Percentiles rank a stretch among this genome's conserved stretches.
phyloP scores from a whole-genome alignment of 2,329 filamentous ascomycete genomes.

The Trichoderma simmonsii region DNA sequence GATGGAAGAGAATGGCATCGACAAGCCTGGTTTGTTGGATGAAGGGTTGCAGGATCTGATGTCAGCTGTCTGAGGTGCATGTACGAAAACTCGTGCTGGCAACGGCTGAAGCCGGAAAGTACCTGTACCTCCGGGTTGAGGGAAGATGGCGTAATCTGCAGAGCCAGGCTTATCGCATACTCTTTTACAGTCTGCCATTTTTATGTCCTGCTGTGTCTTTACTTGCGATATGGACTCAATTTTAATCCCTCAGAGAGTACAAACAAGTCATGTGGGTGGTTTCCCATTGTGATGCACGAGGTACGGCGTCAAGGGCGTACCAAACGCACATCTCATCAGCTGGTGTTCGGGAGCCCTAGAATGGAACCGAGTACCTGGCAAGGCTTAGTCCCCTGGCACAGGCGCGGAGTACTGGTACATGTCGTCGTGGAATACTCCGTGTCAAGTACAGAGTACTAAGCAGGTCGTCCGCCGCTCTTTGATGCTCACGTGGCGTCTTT shows the following conservation, averaged over 20 bases:
- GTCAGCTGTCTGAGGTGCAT: conserved; percentile 14
- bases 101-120: background rate
- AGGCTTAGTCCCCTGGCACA: background rate
- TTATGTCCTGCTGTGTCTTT: background rate
- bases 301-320: background rate
- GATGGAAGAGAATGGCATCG: background rate
- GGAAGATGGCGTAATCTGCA: background rate
- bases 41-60: conserved; percentile 1
- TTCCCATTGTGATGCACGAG: background rate
- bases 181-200: background rate
- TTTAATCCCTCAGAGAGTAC: background rate
- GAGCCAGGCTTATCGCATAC: background rate
- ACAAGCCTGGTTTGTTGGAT: background rate
- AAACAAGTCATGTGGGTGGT: background rate
- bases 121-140: background rate
- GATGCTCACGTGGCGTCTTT: conserved; percentile 9
- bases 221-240: background rate
- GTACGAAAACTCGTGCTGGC: background rate
- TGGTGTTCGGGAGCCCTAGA: background rate
- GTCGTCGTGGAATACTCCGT: background rate
- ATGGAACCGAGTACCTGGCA: background rate
- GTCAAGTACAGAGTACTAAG: background rate
- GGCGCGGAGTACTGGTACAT: background rate
- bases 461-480: background rate
- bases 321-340: background rate